Evolutionary conservation across 495 filamentous ascomycete species (phyloP), one percentile per base, ranked within the genome.

Genomic region (Tricharina praecox): DNA sequence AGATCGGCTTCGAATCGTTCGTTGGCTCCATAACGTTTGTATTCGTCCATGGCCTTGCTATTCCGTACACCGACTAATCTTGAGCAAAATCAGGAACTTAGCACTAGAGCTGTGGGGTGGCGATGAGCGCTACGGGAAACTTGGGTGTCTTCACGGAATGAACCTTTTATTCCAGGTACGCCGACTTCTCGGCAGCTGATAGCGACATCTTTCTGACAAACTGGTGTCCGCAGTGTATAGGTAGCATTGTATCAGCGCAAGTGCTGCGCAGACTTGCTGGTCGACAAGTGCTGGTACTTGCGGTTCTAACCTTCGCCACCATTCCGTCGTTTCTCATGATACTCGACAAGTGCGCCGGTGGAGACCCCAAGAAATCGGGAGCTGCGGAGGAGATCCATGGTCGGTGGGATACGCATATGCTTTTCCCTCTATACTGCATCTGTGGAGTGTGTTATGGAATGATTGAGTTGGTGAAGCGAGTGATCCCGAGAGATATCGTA

Each of bases 1-100:
- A 70, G 38, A 63, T 69, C 25, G 68, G 68, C 3, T 55, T 67
- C 5, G 67, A 69, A 32, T 66, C 66, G 3, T 70, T 70, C 54
- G 66, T 67, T 47, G 64, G 62, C 1, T 66, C 65, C 25, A 62
- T 70, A 26, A 56, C 65, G 30, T 55, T 36, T 26, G 36, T 28
- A 21, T 32, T 13, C 18, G 11, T 13, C 18, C 41, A n/a, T n/a
- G n/a, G 19, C 11, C 16, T 33, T 21, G 30, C 16, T 16, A 33
- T 35, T 9, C 28, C 13, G 7, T 13, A 32, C 13, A 13, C 28
- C 13, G 13, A 32, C 28, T 32, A 7, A 32, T 5, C 11, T 7
- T 4, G 23, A 32, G n/a, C n/a, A n/a, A n/a, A n/a, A n/a, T n/a
- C n/a, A 55, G 53, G 4, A 60, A 62, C n/a, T 53, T 70, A 4